Evolutionary conservation across 805 yeast genomes (phyloP).

Genomic region (Hanseniaspora hatyaiensis): DNA sequence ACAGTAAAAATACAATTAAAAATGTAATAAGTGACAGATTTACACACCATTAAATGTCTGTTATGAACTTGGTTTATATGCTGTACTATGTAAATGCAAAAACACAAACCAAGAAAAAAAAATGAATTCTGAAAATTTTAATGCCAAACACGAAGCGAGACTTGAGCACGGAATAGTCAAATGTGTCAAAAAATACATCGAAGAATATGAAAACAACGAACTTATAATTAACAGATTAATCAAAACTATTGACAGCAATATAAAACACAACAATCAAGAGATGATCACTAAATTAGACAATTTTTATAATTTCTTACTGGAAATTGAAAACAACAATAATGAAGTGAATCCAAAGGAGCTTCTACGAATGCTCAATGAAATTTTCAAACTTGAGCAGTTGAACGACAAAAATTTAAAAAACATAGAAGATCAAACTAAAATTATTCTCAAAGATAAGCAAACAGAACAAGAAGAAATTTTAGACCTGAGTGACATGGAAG

Average conservation of each 20-base stretch:
- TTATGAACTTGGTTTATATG: no score
- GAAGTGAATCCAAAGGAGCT: neutral
- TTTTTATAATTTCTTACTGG: neutral
- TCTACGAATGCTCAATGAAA: neutral
- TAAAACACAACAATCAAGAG: neutral
- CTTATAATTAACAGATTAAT: neutral
- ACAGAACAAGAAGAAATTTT: neutral
- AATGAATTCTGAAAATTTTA: no score
- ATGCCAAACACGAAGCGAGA: no score
- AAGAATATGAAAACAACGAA: neutral
- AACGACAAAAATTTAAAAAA: constrained; percentile 2
- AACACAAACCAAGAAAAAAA: no score
- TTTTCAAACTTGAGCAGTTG: constrained; percentile 5
- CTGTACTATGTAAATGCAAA: no score
- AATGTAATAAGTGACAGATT: no score
- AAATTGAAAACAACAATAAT: neutral
- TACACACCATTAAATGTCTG: no score
- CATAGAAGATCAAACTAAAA: constrained; percentile 3
- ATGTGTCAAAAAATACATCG: neutral
- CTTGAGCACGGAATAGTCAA: neutral
- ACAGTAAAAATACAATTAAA: no score
- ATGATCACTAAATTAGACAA: neutral
- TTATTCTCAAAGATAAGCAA: neutral
- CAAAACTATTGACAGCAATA: constrained; percentile 5
- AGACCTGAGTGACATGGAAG: neutral